These are phyloP conservation scores for Paecilomyces sp. DNA, from an alignment of 2,329 filamentous ascomycete species.

Conservation along the genomic window DNA sequence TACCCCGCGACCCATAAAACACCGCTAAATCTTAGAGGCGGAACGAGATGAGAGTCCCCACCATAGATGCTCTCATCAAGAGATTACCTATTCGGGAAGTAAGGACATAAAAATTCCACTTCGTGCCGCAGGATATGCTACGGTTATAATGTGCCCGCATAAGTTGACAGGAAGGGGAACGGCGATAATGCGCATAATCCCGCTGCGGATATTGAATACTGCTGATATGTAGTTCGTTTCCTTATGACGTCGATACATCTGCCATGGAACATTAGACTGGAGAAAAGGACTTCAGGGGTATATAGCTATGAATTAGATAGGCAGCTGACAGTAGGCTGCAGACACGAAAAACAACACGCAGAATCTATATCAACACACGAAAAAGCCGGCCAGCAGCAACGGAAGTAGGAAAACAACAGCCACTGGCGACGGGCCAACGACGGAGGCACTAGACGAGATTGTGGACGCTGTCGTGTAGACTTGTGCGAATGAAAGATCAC, in stretches of 20 bases:
- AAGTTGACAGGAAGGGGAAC: no score
- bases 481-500: conserved; percentile 65
- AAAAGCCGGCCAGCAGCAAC: conserved; percentile 15
- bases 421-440: conserved; percentile 1
- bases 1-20: background rate
- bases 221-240: no score
- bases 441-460: conserved; percentile 14
- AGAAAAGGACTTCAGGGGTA: background rate
- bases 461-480: conserved; percentile 50
- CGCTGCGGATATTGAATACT: no score
- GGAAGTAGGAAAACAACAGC: conserved; percentile 16
- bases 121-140: no score
- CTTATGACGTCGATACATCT: no score
- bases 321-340: background rate
- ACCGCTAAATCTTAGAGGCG: background rate
- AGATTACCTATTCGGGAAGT: background rate
- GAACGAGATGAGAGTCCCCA: background rate
- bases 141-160: no score
- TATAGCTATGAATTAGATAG: background rate
- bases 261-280: background rate
- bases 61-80: background rate
- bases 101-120: background rate
- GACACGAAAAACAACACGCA: background rate
- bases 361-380: conserved; percentile 2
- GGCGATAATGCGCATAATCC: no score